These are phyloP conservation scores for Nemania sp. DNA, from an alignment of 2,329 filamentous ascomycete genomes.

Conservation along the genomic window DNA sequence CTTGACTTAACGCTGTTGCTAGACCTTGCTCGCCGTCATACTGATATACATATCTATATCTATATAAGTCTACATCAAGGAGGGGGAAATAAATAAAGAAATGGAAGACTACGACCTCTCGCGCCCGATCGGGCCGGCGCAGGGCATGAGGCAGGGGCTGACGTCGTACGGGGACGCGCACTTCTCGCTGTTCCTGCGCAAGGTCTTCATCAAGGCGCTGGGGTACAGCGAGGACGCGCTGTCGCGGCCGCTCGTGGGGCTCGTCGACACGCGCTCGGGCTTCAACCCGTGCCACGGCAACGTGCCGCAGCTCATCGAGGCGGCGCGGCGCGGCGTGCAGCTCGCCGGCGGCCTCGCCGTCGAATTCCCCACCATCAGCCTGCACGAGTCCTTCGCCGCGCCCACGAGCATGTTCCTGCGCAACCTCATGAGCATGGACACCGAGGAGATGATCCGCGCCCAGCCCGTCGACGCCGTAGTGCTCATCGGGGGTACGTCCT, in stretches of 20 bases:
- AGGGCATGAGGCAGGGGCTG: slow-evolving; percentile 66
- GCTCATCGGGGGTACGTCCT: slow-evolving; percentile 63
- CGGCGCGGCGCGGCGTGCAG: slow-evolving; percentile 69
- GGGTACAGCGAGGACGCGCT: slow-evolving; percentile 75
- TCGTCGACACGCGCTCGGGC: slow-evolving; percentile 73
- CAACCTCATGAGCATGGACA: slow-evolving; percentile 80
- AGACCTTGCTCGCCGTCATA: not conserved
- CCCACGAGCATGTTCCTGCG: slow-evolving; percentile 77
- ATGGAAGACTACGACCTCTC: slow-evolving; percentile 64
- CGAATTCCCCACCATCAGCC: slow-evolving; percentile 74
- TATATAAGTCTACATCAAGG: no score
- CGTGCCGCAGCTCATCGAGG: slow-evolving; percentile 71
- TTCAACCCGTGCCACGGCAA: slow-evolving; percentile 79
- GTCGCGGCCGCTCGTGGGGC: slow-evolving; percentile 71
- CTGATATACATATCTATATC: no score
- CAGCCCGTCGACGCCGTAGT: slow-evolving; percentile 72
- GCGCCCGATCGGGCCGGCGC: slow-evolving; percentile 51
- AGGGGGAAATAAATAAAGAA: no score
- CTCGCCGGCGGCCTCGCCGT: slow-evolving; percentile 69
- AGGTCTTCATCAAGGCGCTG: slow-evolving; percentile 77
- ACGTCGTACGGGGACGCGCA: slow-evolving; percentile 74
- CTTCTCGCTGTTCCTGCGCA: slow-evolving; percentile 75
- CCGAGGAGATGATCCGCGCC: slow-evolving; percentile 75
- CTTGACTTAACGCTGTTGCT: no score
- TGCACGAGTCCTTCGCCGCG: slow-evolving; percentile 70